Percentiles rank a stretch among this genome's conserved stretches.
phyloP scores from a whole-genome alignment of 2,329 filamentous ascomycete genomes.

The Epichloe sp. region DNA sequence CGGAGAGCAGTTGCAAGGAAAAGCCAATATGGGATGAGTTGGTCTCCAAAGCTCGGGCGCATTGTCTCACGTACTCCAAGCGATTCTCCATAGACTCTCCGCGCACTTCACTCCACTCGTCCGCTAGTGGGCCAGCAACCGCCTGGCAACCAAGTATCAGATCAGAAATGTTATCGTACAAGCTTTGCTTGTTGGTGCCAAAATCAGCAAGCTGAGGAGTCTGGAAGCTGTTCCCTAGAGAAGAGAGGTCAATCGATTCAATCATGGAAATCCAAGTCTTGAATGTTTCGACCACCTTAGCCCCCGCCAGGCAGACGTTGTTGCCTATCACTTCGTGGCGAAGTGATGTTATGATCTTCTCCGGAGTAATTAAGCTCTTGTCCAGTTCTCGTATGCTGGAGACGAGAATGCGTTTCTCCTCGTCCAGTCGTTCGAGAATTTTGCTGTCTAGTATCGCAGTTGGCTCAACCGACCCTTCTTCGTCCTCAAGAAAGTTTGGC shows the following conservation, averaged over 20 bases:
- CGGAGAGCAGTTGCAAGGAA: conserved; percentile 74
- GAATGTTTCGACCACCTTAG: conserved; percentile 75
- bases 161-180: conserved; percentile 89
- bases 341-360: conserved; percentile 69
- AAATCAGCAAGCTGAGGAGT: conserved; percentile 82
- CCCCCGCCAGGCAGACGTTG: conserved; percentile 63
- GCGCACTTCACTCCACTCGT: conserved; percentile 91
- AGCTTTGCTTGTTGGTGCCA: conserved; percentile 76
- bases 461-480: conserved; percentile 60
- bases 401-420: conserved; percentile 73
- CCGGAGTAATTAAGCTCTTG: conserved; percentile 62
- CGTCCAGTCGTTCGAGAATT: conserved; percentile 71
- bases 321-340: conserved; percentile 73
- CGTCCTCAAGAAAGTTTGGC: conserved; percentile 77
- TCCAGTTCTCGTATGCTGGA: conserved; percentile 78
- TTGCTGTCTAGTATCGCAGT: conserved; percentile 61
- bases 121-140: conserved; percentile 78
- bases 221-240: conserved; percentile 64
- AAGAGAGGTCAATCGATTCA: conserved; percentile 81
- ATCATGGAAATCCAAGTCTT: conserved; percentile 81
- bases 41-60: conserved; percentile 69
- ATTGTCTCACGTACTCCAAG: conserved; percentile 64
- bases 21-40: conserved; percentile 80
- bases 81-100: conserved; percentile 82
- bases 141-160: conserved; percentile 78